A percentile compares a stretch with the other conserved stretches of the same genome.
Conservation (phyloP, 2,329 filamentous ascomycete species). For the Botrytis pseudocinerea region DNA sequence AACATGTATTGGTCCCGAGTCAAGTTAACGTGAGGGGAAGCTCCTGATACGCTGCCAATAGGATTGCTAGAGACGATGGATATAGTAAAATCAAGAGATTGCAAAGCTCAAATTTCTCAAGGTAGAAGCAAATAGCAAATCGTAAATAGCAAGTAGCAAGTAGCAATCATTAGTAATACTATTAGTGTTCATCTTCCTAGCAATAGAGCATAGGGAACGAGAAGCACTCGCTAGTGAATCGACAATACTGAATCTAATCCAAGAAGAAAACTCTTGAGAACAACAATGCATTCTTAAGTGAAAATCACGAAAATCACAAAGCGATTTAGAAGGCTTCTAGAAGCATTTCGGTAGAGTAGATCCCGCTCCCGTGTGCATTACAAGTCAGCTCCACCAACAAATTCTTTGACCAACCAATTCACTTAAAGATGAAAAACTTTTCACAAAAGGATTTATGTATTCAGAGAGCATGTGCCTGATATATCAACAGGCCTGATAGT, state of each 20-base stretch:
- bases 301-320: not conserved
- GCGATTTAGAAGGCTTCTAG: not conserved
- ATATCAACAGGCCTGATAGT: not conserved
- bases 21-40: not conserved
- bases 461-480: too few relatives aligned
- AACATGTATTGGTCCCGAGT: not conserved
- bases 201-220: not conserved
- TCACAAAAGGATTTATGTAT: not conserved
- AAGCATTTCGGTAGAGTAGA: not conserved
- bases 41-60: not conserved
- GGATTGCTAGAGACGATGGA: not conserved
- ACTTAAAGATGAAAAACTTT: not conserved
- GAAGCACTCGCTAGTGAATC: not conserved
- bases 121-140: not conserved
- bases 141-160: not conserved
- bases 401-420: not conserved
- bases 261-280: not conserved
- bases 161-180: not conserved
- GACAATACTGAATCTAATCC: not conserved
- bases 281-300: not conserved
- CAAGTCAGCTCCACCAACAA: not conserved
- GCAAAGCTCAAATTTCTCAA: not conserved
- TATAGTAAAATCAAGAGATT: not conserved
- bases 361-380: not conserved
- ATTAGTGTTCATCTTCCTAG: not conserved